Base-by-base conservation (phyloP, 78 protist species). In the Tieghemostelium lacteum region DNA sequence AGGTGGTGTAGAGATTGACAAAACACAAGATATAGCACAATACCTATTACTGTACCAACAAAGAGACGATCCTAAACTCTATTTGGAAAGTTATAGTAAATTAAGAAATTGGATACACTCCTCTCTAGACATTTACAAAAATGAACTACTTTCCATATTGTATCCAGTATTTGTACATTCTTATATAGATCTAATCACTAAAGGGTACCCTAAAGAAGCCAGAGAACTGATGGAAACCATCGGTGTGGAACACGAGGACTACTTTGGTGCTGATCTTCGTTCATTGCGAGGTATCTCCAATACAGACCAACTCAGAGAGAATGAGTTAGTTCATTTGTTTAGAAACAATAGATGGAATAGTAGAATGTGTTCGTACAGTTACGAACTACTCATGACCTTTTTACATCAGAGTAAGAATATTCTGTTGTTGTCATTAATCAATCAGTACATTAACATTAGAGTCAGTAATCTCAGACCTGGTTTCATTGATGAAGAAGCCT, bases 111-210 rank as follows among this genome's bases (percentile, higher is more conserved):
- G 96, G 96, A 75, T 93, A 39, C 75, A 63, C 16, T 33, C 36
- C 52, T 80, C 93, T 50, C 33, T 86, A 22, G 95, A 85, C 26
- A 86, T 83, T 26, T 92, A 92, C 45, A 91, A 93, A 77, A 22
- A 58, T 33, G 96, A 96, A 65, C 83, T 96, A n/a, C 45, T 29
- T 0, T 75, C 76, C 1, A 54, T 96, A 12, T 61, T 94, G 14
- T 96, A 87, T 37, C 97, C 97, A 2, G 37, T 96, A 6, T 94
- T 92, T 58, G 96, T 87, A 28, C 94, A 94, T 57, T 85, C 92
- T 40, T 96, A 69, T 71, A 75, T 96, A n/a, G 96, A 96, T 45
- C 45, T 96, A 58, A 52, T 86, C 16, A 28, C 66, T 7, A 67
- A 73, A 40, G 88, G 88, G 29, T 80, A 78, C 26, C 50, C 73